A percentile compares a stretch with the other conserved stretches of the same genome.
These are phyloP conservation scores for Gigaspora rosea DNA, from an alignment of 192 early-diverging fungal genomes.

Conservation along the genomic window DNA sequence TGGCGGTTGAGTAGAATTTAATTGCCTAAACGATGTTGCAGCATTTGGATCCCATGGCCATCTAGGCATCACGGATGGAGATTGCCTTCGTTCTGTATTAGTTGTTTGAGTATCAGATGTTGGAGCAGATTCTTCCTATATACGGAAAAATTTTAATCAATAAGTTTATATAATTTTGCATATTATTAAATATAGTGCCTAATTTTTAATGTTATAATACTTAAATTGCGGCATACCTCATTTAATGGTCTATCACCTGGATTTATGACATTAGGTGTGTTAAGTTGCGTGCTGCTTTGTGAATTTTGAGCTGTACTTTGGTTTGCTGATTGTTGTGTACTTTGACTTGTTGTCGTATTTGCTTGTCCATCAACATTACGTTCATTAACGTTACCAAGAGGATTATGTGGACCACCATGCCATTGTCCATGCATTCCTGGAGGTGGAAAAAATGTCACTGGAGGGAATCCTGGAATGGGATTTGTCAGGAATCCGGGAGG, in stretches of 20 bases:
- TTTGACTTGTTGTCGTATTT: neutral
- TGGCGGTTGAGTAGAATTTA: conserved; percentile 1
- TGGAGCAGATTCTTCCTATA: neutral
- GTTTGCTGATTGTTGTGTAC: neutral
- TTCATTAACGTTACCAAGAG: conserved; percentile 7
- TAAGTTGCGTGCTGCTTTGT: neutral
- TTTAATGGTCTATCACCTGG: neutral
- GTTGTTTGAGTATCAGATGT: conserved; percentile 5
- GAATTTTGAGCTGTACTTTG: conserved; percentile 10
- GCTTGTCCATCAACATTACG: conserved; percentile 7
- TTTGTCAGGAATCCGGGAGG: conserved; percentile 5
- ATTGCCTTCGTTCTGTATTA: neutral
- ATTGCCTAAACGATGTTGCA: conserved; percentile 23
- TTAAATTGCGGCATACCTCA: neutral
- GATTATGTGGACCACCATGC: neutral
- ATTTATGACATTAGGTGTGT: neutral
- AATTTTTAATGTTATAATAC: neutral
- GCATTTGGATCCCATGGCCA: conserved; percentile 5
- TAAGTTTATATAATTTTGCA: neutral
- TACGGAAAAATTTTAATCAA: neutral
- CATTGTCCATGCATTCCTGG: conserved; percentile 22
- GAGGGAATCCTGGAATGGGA: conserved; percentile 12
- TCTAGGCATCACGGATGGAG: neutral
- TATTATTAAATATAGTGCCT: neutral
- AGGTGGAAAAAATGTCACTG: conserved; percentile 9